Conservation (phyloP, 2,329 filamentous ascomycete genomes). For the Clonostachys solani region DNA sequence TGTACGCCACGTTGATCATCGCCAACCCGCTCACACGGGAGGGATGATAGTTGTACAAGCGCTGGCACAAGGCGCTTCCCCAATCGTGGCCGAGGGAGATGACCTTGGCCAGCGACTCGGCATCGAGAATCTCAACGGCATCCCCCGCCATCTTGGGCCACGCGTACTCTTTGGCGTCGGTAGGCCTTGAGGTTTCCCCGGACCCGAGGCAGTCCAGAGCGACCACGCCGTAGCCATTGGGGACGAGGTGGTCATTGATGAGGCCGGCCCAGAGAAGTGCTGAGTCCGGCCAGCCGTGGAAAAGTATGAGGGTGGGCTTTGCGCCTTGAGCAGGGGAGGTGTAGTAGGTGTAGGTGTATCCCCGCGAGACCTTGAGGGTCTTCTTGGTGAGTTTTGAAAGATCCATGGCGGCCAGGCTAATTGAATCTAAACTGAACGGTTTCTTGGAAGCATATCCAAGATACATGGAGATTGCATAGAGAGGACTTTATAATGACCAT, state of each 20-base stretch:
- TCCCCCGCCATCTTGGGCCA: slow-evolving; percentile 28
- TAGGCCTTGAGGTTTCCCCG: slow-evolving; percentile 32
- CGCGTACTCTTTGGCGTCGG: slow-evolving; percentile 25
- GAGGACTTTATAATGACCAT: no score
- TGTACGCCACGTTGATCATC: slow-evolving; percentile 36
- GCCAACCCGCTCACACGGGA: slow-evolving; percentile 32
- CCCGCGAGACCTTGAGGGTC: slow-evolving; percentile 17
- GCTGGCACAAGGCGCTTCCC: slow-evolving; percentile 32
- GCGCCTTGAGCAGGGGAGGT: slow-evolving; percentile 13
- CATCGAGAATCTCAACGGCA: slow-evolving; percentile 30
- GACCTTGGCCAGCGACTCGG: slow-evolving; percentile 23
- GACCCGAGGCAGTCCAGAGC: slow-evolving; percentile 32
- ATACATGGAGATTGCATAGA: no score
- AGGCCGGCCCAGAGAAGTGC: slow-evolving; percentile 37
- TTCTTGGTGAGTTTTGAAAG: slow-evolving; percentile 17
- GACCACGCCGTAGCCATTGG: slow-evolving; percentile 27
- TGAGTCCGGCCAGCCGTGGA: slow-evolving; percentile 46
- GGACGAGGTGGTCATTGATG: slow-evolving; percentile 28
- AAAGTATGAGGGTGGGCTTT: slow-evolving; percentile 28
- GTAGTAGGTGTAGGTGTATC: slow-evolving; percentile 35
- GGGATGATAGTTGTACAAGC: slow-evolving; percentile 34
- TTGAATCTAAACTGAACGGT: no score
- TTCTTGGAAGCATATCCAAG: no score
- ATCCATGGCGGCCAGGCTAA: neutral
- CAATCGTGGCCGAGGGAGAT: slow-evolving; percentile 46